Percentiles rank a stretch among this genome's conserved stretches.
Evolutionary conservation across 2,329 filamentous ascomycete species (phyloP).

Genomic region (Fusarium nisikadoi): DNA sequence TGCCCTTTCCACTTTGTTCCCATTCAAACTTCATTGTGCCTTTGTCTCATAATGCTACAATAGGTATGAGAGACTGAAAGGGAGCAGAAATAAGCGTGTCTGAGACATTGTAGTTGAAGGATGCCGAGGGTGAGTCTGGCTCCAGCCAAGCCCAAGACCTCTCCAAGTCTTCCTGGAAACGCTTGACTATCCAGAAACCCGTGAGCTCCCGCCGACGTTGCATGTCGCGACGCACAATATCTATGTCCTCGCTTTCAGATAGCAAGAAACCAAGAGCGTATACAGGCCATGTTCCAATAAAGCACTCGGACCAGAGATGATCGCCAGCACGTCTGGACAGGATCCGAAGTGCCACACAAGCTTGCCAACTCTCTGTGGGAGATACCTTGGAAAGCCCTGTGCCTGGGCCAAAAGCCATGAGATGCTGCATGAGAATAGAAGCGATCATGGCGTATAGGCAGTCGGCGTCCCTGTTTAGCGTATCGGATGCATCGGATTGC

Average conservation of each 20-base stretch:
- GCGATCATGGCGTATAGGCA: neutral
- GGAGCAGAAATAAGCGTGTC: accelerated
- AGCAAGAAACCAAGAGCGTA: neutral
- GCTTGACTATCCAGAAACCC: neutral
- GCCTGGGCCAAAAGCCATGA: neutral
- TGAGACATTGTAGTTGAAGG: neutral
- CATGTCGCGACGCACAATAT: neutral
- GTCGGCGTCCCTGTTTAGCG: neutral
- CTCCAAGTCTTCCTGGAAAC: neutral
- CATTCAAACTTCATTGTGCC: accelerated
- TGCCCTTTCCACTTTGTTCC: neutral
- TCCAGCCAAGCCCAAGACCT: neutral
- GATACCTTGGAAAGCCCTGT: neutral
- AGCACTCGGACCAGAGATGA: neutral
- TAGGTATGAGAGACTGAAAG: neutral
- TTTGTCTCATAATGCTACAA: neutral
- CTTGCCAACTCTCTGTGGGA: neutral
- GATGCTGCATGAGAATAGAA: neutral
- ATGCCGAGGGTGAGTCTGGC: neutral
- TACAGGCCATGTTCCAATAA: neutral
- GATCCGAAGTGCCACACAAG: neutral
- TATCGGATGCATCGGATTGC: accelerated
- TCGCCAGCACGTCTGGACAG: neutral
- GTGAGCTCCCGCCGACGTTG: neutral
- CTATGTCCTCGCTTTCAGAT: neutral